These are phyloP conservation scores for Microbotryum lychnidis-dioicae DNA, from an alignment of 1,284 basidiomycete genomes.

Conservation along the genomic window DNA sequence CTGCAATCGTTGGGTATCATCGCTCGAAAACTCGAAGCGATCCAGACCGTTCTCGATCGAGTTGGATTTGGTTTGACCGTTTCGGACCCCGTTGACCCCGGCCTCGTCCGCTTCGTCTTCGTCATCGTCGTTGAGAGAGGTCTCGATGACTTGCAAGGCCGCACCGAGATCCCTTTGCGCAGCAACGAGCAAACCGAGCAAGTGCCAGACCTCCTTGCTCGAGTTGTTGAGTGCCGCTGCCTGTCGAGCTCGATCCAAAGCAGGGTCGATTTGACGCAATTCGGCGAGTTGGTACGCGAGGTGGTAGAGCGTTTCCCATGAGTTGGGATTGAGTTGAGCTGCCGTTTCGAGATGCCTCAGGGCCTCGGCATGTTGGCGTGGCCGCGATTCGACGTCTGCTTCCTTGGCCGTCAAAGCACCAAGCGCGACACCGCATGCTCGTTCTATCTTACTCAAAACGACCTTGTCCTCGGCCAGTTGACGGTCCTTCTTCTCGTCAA, in stretches of 20 bases:
- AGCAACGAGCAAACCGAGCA: slow-evolving; percentile 73
- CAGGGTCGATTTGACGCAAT: slow-evolving; percentile 59
- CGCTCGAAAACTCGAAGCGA: slow-evolving; percentile 49
- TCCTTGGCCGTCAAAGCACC: slow-evolving; percentile 56
- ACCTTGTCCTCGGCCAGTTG: slow-evolving; percentile 48
- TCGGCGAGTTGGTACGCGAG: slow-evolving; percentile 68
- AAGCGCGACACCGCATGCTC: slow-evolving; percentile 61
- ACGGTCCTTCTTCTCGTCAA: slow-evolving; percentile 48
- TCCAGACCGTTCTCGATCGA: slow-evolving; percentile 7
- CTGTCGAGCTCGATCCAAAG: slow-evolving; percentile 58
- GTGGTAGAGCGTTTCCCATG: slow-evolving; percentile 62
- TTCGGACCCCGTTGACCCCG: slow-evolving; percentile 4
- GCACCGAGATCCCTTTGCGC: slow-evolving; percentile 72
- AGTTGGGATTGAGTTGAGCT: slow-evolving; percentile 50
- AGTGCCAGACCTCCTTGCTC: slow-evolving; percentile 76
- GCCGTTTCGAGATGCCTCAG: slow-evolving; percentile 54
- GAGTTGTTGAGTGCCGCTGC: slow-evolving; percentile 41
- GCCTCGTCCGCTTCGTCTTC: slow-evolving; percentile 17
- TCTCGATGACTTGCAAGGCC: slow-evolving; percentile 67
- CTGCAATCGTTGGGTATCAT: slow-evolving; percentile 61
- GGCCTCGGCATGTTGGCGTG: slow-evolving; percentile 53
- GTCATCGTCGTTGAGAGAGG: slow-evolving; percentile 50
- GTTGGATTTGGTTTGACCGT: not conserved
- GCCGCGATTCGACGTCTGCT: slow-evolving; percentile 56
- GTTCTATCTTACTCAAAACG: slow-evolving; percentile 48